phyloP scores from a whole-genome alignment of 2,329 filamentous ascomycete species.

The Cytospora chrysosperma region DNA sequence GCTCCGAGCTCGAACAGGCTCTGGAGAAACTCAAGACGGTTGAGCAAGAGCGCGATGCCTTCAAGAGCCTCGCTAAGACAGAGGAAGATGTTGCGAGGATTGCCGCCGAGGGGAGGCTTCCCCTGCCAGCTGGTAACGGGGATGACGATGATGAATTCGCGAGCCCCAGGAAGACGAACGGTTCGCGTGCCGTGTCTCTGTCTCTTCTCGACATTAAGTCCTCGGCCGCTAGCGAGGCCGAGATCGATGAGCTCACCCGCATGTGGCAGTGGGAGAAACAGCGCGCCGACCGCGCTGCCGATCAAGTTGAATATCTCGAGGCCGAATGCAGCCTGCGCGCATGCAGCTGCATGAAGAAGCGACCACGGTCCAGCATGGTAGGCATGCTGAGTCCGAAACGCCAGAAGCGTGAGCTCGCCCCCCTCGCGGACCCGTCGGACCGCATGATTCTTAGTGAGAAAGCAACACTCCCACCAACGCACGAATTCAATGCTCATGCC shows the following conservation, averaged over 20 bases:
- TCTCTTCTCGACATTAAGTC: conserved; percentile 52
- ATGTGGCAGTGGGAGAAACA: conserved; percentile 58
- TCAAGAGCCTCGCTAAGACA: conserved; percentile 69
- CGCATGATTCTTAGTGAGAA: conserved; percentile 42
- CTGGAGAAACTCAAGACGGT: conserved; percentile 62
- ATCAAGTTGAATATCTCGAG: conserved; percentile 73
- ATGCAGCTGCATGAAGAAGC: conserved; percentile 58
- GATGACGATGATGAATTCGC: conserved; percentile 56
- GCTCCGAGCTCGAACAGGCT: conserved; percentile 52
- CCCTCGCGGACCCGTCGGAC: conserved; percentile 43
- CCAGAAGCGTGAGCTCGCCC: conserved; percentile 37
- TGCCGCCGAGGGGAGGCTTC: conserved; percentile 68
- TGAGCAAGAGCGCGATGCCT: conserved; percentile 72
- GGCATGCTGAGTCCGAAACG: conserved; percentile 32
- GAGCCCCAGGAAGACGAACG: conserved; percentile 55
- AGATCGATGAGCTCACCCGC: conserved; percentile 55
- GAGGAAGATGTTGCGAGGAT: conserved; percentile 69
- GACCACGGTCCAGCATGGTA: conserved; percentile 33
- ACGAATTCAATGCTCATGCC: conserved; percentile 31
- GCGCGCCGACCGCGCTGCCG: conserved; percentile 66
- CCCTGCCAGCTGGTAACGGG: conserved; percentile 53
- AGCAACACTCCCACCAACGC: conserved; percentile 30
- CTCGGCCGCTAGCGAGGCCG: conserved; percentile 55
- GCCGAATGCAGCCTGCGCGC: conserved; percentile 69
- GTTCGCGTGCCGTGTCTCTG: conserved; percentile 43